Percentiles rank a stretch among this genome's conserved stretches.
Conservation (phyloP, 805 yeast species). For the Ogataea dorogensis region DNA sequence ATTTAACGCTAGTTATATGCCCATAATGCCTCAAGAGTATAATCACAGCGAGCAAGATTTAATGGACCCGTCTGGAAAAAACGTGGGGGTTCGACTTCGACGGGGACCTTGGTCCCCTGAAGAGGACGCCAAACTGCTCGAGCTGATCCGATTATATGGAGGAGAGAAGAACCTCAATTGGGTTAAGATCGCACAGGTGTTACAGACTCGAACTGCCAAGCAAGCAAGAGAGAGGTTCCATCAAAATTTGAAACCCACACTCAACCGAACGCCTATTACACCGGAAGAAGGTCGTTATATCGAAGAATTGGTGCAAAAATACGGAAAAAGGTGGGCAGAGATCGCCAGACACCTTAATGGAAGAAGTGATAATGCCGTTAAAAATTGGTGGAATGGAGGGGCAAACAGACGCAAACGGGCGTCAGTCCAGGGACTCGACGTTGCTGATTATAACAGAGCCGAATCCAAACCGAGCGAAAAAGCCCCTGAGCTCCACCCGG, state of each 20-base stretch:
- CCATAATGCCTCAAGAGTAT: slow-evolving; percentile 2
- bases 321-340: slow-evolving; percentile 94
- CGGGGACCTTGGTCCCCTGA: slow-evolving; percentile 91
- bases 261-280: slow-evolving; percentile 79
- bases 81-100: slow-evolving; percentile 31
- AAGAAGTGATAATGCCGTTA: slow-evolving; percentile 85
- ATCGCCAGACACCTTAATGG: slow-evolving; percentile 86
- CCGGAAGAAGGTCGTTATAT: slow-evolving; percentile 80
- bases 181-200: slow-evolving; percentile 76
- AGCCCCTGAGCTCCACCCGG: background rate
- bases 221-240: slow-evolving; percentile 91
- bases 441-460: slow-evolving; percentile 12
- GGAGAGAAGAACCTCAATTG: slow-evolving; percentile 65
- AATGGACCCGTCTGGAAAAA: slow-evolving; percentile 3
- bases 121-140: slow-evolving; percentile 73
- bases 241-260: slow-evolving; percentile 82
- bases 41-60: slow-evolving; percentile 1
- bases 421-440: slow-evolving; percentile 29
- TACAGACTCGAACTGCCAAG: slow-evolving; percentile 81
- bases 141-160: slow-evolving; percentile 66
- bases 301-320: slow-evolving; percentile 71
- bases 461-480: background rate
- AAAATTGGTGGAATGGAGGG: slow-evolving; percentile 97
- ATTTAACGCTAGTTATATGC: background rate
- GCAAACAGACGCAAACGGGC: slow-evolving; percentile 76